Evolutionary conservation across 306 rosid genomes (phyloP).

Genomic region (Acmispon strigosus): DNA sequence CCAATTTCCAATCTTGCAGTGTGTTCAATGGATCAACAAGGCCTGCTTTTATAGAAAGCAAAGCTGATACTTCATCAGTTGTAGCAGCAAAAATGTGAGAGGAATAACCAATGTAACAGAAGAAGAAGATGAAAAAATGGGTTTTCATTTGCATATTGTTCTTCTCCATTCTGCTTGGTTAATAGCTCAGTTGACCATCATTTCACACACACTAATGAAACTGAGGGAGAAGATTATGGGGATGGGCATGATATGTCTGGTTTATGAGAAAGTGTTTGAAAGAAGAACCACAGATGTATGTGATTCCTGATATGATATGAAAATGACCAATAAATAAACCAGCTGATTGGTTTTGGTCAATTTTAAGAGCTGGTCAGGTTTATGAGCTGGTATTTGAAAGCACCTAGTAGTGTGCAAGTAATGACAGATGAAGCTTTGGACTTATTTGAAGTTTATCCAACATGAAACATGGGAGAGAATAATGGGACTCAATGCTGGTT

Average conservation of each 20-base stretch:
- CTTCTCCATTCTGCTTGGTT: constrained; percentile 25
- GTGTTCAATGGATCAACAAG: constrained; percentile 58
- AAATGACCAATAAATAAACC: constrained; percentile 27
- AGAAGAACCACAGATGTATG: constrained; percentile 33
- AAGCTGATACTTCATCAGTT: constrained; percentile 55
- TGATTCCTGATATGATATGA: constrained; percentile 25
- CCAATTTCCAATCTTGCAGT: constrained; percentile 57
- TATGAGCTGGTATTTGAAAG: constrained; percentile 34
- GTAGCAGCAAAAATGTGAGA: constrained; percentile 18
- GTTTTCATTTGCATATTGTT: constrained; percentile 38
- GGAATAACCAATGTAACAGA: constrained; percentile 39
- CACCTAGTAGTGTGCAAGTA: constrained; percentile 43
- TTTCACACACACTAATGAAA: constrained; percentile 32
- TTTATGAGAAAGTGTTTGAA: constrained; percentile 33
- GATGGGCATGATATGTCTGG: not conserved
- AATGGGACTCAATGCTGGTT: constrained; percentile 27
- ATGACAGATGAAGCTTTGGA: constrained; percentile 58
- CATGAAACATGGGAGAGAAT: constrained; percentile 88
- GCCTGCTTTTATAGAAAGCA: constrained; percentile 62
- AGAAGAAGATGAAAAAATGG: constrained; percentile 42
- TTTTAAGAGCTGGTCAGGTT: constrained; percentile 41
- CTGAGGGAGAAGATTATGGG: constrained; percentile 17
- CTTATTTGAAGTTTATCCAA: constrained; percentile 68
- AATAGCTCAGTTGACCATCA: constrained; percentile 40
- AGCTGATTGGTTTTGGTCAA: constrained; percentile 25